Conservation (phyloP, 2,329 filamentous ascomycete species). For the Xylaria sp. region DNA sequence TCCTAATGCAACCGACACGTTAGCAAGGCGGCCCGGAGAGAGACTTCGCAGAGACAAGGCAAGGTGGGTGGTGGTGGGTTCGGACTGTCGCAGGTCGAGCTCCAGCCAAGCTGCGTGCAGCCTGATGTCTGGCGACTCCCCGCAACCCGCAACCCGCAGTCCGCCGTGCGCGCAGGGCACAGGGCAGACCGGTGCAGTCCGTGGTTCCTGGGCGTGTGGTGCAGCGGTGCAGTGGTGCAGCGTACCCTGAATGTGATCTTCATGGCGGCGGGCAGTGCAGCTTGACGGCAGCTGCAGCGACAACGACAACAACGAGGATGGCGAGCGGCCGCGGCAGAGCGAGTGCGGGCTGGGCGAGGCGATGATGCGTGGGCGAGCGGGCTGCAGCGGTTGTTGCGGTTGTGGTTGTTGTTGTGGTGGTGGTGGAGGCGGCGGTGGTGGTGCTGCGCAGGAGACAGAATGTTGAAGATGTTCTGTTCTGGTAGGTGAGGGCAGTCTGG, state of each 20-base stretch:
- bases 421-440: slow-evolving; percentile 22
- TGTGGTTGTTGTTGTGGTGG: slow-evolving; percentile 25
- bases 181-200: slow-evolving; percentile 3
- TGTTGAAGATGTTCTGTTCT: slow-evolving; percentile 26
- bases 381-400: slow-evolving; percentile 18
- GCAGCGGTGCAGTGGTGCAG: no score
- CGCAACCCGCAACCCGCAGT: slow-evolving; percentile 14
- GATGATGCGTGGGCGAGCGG: slow-evolving; percentile 26
- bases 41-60: slow-evolving; percentile 15
- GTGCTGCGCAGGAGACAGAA: slow-evolving; percentile 33
- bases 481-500: slow-evolving; percentile 7
- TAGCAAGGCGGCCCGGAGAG: slow-evolving; percentile 9
- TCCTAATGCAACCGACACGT: slow-evolving; percentile 66
- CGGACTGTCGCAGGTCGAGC: slow-evolving; percentile 34
- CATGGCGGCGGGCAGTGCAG: slow-evolving; percentile 60
- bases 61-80: slow-evolving; percentile 23
- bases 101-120: slow-evolving; percentile 36
- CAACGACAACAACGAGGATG: background rate
- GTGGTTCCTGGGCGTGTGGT: slow-evolving; percentile 1
- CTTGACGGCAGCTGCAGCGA: slow-evolving; percentile 41
- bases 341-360: slow-evolving; percentile 22
- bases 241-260: slow-evolving; percentile 75
- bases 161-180: background rate
- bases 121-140: slow-evolving; percentile 33
- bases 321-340: slow-evolving; percentile 1